Percentiles rank a stretch among this genome's conserved stretches.
Conservation (phyloP, 257 asterid species). For the Solanum ossicruentum region DNA sequence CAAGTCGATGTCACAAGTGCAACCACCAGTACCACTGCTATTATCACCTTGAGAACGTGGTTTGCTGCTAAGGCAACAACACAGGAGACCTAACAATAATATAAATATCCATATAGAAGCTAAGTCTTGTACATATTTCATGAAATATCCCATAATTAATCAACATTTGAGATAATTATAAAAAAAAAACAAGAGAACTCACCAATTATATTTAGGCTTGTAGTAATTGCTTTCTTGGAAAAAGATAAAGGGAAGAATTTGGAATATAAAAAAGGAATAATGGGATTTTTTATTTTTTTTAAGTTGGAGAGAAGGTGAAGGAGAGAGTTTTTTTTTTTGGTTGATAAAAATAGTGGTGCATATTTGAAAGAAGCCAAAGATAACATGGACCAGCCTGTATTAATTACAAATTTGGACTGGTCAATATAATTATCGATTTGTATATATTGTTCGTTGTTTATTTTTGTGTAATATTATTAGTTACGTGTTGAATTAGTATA, state of each 20-base stretch:
- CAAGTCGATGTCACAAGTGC: conserved; percentile 6
- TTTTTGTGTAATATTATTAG: no score
- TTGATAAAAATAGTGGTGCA: not conserved
- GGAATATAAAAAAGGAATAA: not conserved
- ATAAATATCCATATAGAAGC: conserved; percentile 5
- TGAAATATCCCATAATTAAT: conserved; percentile 1
- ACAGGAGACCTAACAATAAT: conserved; percentile 5
- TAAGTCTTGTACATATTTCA: conserved; percentile 6
- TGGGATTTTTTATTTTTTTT: not conserved
- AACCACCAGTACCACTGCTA: not conserved
- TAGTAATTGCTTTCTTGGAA: not conserved
- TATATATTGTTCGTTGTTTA: not conserved
- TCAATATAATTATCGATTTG: not conserved
- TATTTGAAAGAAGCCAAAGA: not conserved
- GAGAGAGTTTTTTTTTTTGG: not conserved
- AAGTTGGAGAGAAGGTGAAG: not conserved
- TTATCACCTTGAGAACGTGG: conserved; percentile 5
- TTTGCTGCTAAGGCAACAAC: conserved; percentile 10
- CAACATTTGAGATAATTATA: not conserved
- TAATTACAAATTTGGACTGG: not conserved
- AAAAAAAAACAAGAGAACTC: no score
- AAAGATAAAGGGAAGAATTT: not conserved
- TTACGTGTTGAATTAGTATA: no score
- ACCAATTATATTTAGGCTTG: not conserved
- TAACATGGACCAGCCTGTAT: not conserved